Percentiles rank a stretch among this genome's conserved stretches.
Evolutionary conservation across 2,329 filamentous ascomycete genomes (phyloP).

Genomic region (Aspergillus carbonarius): DNA sequence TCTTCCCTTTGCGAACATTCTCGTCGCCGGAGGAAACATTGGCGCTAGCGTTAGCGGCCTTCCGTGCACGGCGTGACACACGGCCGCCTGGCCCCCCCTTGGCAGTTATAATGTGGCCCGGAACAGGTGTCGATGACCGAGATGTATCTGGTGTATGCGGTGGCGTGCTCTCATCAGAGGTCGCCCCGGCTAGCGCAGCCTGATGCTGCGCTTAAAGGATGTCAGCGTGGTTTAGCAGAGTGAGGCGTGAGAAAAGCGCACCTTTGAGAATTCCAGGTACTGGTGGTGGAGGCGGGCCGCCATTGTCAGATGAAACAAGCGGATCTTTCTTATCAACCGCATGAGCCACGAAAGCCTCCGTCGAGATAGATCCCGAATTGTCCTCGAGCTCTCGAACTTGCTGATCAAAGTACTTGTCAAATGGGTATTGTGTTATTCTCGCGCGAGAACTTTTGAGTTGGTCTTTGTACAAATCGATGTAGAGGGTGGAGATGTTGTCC

Average conservation of each 20-base stretch:
- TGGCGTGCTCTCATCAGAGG: conserved; percentile 68
- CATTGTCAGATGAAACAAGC: conserved; percentile 50
- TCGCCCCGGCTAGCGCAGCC: conserved; percentile 43
- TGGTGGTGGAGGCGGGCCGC: conserved; percentile 52
- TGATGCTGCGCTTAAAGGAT: conserved; percentile 41
- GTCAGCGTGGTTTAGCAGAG: conserved; percentile 21
- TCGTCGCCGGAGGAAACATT: conserved; percentile 80
- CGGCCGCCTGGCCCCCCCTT: conserved; percentile 74
- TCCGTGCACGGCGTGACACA: conserved; percentile 77
- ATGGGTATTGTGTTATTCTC: conserved; percentile 76
- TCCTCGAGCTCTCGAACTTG: conserved; percentile 73
- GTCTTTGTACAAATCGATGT: conserved; percentile 84
- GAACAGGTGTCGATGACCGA: conserved; percentile 70
- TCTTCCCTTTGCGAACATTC: conserved; percentile 58
- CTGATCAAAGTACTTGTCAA: conserved; percentile 92
- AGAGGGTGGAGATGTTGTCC: conserved; percentile 90
- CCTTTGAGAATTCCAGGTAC: conserved; percentile 54
- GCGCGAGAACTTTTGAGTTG: conserved; percentile 79
- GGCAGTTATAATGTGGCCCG: conserved; percentile 66
- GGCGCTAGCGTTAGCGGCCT: conserved; percentile 55
- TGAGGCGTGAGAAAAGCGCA: conserved; percentile 18
- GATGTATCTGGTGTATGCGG: conserved; percentile 72
- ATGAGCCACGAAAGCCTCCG: conserved; percentile 46
- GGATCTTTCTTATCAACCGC: conserved; percentile 49
- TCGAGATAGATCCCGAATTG: conserved; percentile 37